phyloP scores from a whole-genome alignment of 2,329 filamentous ascomycete species.

The Aspergillus intermedius region DNA sequence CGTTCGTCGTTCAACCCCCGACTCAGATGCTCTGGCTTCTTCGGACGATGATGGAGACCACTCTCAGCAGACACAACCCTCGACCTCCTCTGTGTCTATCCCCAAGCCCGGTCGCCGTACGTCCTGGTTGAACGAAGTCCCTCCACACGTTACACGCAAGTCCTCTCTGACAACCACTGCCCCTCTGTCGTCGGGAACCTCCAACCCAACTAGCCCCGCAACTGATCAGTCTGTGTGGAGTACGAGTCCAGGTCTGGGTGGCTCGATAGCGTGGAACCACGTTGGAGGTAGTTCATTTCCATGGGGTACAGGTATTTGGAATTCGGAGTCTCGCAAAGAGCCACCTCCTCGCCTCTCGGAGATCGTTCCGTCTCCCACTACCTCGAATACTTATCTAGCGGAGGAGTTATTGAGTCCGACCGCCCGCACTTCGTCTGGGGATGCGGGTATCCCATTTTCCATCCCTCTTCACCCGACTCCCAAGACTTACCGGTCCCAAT shows the following conservation, averaged over 20 bases:
- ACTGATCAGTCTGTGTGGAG: constrained; percentile 52
- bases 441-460: constrained; percentile 67
- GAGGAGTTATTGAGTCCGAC: constrained; percentile 48
- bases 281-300: constrained; percentile 49
- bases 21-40: constrained; percentile 87
- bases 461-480: constrained; percentile 85
- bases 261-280: constrained; percentile 39
- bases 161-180: constrained; percentile 64
- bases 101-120: constrained; percentile 62
- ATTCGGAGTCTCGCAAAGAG: constrained; percentile 65
- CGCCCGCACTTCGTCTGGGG: constrained; percentile 39
- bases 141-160: constrained; percentile 61
- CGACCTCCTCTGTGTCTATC: constrained; percentile 42
- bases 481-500: constrained; percentile 91
- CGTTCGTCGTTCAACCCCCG: constrained; percentile 76
- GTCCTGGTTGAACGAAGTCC: constrained; percentile 84
- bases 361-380: constrained; percentile 68
- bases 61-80: constrained; percentile 49
- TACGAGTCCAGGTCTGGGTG: constrained; percentile 31
- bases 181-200: constrained; percentile 71
- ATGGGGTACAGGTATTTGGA: constrained; percentile 81
- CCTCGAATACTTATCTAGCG: constrained; percentile 50
- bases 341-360: constrained; percentile 67
- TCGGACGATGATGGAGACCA: constrained; percentile 86
- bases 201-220: constrained; percentile 74